These are phyloP conservation scores for Sporobolus alterniflorus DNA, from an alignment of 202 grass and related monocot species.

Conservation along the genomic window DNA sequence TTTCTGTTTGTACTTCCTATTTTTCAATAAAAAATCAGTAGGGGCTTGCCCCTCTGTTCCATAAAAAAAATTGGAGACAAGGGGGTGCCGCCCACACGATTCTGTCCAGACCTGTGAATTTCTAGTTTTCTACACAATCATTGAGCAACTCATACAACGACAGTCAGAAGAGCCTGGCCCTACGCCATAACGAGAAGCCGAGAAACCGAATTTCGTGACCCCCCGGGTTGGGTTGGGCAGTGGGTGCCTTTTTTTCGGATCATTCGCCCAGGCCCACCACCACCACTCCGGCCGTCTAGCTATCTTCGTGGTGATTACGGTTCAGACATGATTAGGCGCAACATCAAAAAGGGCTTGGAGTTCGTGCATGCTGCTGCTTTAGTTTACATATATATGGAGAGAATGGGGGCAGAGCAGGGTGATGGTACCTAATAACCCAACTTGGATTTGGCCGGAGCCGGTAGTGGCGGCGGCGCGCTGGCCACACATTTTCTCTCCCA, in stretches of 20 bases:
- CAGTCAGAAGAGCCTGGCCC: no score
- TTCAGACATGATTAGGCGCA: background rate
- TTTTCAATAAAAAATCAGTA: no score
- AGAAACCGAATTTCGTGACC: background rate
- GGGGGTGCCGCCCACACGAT: no score
- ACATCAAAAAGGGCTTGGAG: background rate
- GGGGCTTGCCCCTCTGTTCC: no score
- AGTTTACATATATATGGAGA: background rate
- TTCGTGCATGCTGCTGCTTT: background rate
- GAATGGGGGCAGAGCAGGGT: background rate
- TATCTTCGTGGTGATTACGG: background rate
- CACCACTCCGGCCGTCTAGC: background rate
- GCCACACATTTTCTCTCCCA: background rate
- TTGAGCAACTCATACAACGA: no score
- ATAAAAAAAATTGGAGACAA: no score
- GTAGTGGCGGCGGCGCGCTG: background rate
- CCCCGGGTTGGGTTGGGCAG: background rate
- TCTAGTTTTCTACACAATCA: no score
- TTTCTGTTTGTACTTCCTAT: no score
- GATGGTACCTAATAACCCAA: background rate
- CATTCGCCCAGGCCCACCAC: background rate
- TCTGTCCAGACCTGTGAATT: no score
- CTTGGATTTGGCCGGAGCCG: background rate
- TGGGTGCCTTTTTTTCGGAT: no score
- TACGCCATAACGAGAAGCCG: no score